Conservation (phyloP, 768 basidiomycete genomes). For the Mycena latifolia region DNA sequence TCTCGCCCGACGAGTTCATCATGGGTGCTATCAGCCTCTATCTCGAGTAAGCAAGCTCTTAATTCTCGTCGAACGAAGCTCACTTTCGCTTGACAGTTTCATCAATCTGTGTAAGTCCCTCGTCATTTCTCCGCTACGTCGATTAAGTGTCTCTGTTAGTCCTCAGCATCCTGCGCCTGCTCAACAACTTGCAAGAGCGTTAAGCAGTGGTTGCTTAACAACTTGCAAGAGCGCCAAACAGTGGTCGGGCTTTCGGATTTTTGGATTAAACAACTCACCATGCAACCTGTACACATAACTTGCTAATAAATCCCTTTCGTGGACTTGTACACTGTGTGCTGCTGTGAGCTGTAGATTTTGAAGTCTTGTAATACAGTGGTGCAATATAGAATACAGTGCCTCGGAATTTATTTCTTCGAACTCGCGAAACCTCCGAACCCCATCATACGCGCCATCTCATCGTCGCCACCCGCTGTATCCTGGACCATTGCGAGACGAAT, state of each 20-base stretch:
- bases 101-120: slow-evolving; percentile 83
- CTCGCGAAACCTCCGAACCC: slow-evolving; percentile 93
- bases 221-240: slow-evolving; percentile 61
- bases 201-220: slow-evolving; percentile 68
- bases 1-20: slow-evolving; percentile 95
- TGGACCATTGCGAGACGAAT: slow-evolving; percentile 74
- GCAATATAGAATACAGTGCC: slow-evolving; percentile 43
- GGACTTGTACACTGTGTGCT: neutral
- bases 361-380: slow-evolving; percentile 45
- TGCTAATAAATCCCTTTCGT: slow-evolving; percentile 4
- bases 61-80: slow-evolving; percentile 31
- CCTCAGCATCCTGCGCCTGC: slow-evolving; percentile 86
- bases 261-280: neutral
- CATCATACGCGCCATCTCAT: slow-evolving; percentile 87
- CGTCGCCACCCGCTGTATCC: slow-evolving; percentile 61
- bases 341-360: neutral
- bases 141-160: slow-evolving; percentile 55
- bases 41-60: slow-evolving; percentile 77
- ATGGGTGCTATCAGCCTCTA: slow-evolving; percentile 94
- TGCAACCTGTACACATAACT: slow-evolving; percentile 8
- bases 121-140: slow-evolving; percentile 1
- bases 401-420: slow-evolving; percentile 74
- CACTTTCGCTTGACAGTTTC: slow-evolving; percentile 62
- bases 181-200: slow-evolving; percentile 71
- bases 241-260: slow-evolving; percentile 43